These are phyloP conservation scores for Sanguinoderma infundibulare DNA, from an alignment of 1,284 basidiomycete species.

Conservation along the genomic window DNA sequence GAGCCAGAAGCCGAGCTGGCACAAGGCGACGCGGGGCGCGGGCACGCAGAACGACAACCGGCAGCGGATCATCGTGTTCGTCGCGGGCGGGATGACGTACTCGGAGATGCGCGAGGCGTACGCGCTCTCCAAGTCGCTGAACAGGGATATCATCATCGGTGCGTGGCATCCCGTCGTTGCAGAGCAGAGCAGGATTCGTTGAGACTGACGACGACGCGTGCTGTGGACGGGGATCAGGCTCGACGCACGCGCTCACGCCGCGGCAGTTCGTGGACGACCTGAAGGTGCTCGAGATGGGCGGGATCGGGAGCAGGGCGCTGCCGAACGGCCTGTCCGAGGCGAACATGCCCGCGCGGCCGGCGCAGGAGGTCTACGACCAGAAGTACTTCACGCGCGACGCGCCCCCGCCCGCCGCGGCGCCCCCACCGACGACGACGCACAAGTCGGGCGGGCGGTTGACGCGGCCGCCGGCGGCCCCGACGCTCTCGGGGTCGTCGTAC, in stretches of 20 bases:
- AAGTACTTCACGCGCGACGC: constrained; percentile 73
- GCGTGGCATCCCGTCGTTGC: constrained; percentile 26
- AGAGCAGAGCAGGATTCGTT: neutral
- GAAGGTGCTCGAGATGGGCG: constrained; percentile 81
- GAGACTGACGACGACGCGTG: neutral
- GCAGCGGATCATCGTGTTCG: constrained; percentile 89
- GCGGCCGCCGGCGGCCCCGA: constrained; percentile 42
- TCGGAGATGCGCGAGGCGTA: constrained; percentile 94
- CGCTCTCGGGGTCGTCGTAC: constrained; percentile 52
- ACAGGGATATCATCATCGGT: constrained; percentile 95
- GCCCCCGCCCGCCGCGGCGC: constrained; percentile 48
- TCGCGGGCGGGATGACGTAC: constrained; percentile 96
- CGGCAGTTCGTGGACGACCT: constrained; percentile 86
- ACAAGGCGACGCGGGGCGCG: constrained; percentile 64
- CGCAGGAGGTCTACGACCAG: constrained; percentile 80
- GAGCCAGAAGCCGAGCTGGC: constrained; percentile 87
- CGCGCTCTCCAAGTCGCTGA: constrained; percentile 71
- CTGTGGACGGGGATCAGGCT: constrained; percentile 59
- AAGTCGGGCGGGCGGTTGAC: constrained; percentile 27
- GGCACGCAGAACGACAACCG: constrained; percentile 61
- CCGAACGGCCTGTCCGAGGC: constrained; percentile 76
- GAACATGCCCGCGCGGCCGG: constrained; percentile 51
- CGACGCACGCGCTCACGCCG: constrained; percentile 88
- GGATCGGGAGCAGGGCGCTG: constrained; percentile 70
- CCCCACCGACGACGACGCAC: constrained; percentile 31